A percentile compares a stretch with the other conserved stretches of the same genome.
Conservation (phyloP, 805 yeast genomes). For the Wickerhamiella nectarea region DNA sequence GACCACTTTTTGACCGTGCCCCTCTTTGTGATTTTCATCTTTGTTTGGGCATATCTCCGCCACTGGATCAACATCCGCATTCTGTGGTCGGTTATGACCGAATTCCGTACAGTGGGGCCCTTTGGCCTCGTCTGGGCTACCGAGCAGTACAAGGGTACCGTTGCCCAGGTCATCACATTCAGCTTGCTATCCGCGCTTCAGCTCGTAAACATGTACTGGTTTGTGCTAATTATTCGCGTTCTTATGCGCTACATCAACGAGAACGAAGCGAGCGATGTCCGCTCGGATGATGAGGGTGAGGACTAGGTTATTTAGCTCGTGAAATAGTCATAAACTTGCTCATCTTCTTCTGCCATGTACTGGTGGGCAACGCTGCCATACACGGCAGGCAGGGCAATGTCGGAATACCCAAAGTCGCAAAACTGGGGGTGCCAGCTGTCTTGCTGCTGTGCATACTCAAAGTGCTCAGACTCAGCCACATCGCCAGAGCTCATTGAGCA, state of each 20-base stretch:
- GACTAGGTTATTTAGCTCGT: constrained; percentile 15
- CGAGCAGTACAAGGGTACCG: constrained; percentile 93
- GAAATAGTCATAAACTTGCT: neutral
- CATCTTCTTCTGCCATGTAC: constrained; percentile 20
- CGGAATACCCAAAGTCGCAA: no score
- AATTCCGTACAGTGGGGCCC: constrained; percentile 74
- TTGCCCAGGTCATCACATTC: constrained; percentile 84
- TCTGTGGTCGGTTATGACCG: constrained; percentile 47
- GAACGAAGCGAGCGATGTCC: constrained; percentile 44
- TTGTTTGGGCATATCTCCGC: constrained; percentile 75
- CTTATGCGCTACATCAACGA: constrained; percentile 47
- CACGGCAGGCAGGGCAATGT: neutral
- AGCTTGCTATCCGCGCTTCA: constrained; percentile 65
- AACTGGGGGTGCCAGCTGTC: neutral
- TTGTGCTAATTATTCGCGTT: constrained; percentile 66
- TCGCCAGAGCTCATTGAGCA: neutral
- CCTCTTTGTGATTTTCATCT: constrained; percentile 53
- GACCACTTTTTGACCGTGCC: constrained; percentile 52
- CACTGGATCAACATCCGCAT: constrained; percentile 73
- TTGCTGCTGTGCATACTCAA: neutral
- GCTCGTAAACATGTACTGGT: constrained; percentile 78
- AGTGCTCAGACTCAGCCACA: neutral
- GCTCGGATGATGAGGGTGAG: constrained; percentile 76
- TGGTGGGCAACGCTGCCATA: neutral
- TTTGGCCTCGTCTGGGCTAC: constrained; percentile 70